Evolutionary conservation across 148 eudicot genomes (phyloP).

Genomic region (Nepenthes mirabilis): DNA sequence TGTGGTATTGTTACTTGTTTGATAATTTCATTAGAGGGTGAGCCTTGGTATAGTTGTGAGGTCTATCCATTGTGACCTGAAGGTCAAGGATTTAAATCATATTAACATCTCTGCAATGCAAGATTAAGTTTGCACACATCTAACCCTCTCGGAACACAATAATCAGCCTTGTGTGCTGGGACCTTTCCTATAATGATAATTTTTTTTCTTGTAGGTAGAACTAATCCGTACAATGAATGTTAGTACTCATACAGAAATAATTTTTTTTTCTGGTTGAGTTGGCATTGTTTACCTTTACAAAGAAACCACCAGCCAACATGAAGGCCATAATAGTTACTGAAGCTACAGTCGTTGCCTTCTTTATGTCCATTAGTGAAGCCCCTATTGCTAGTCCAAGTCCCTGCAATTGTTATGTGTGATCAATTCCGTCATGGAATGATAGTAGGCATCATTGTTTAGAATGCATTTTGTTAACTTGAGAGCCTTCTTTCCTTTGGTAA

Average conservation of each 20-base stretch:
- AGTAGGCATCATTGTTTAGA: neutral
- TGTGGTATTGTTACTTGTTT: no score
- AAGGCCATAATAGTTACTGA: constrained; percentile 87
- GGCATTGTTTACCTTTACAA: constrained; percentile 40
- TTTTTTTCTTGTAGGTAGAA: neutral
- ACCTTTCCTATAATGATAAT: neutral
- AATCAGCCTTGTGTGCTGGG: no score
- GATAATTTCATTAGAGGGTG: no score
- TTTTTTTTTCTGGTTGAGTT: neutral
- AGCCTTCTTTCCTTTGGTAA: no score
- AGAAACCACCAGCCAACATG: constrained; percentile 81
- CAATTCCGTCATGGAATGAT: neutral
- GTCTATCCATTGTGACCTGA: no score
- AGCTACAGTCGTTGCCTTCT: constrained; percentile 69
- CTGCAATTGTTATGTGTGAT: constrained; percentile 16
- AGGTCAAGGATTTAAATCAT: no score
- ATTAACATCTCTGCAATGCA: no score
- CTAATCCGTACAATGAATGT: neutral
- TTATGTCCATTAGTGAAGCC: constrained; percentile 67
- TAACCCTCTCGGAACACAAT: no score
- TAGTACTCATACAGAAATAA: neutral
- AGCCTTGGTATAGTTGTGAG: no score
- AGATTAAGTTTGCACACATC: no score
- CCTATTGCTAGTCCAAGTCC: constrained; percentile 77
- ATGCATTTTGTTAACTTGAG: neutral